phyloP scores from a whole-genome alignment of 1,284 basidiomycete genomes.

The Puccinia triticina region DNA sequence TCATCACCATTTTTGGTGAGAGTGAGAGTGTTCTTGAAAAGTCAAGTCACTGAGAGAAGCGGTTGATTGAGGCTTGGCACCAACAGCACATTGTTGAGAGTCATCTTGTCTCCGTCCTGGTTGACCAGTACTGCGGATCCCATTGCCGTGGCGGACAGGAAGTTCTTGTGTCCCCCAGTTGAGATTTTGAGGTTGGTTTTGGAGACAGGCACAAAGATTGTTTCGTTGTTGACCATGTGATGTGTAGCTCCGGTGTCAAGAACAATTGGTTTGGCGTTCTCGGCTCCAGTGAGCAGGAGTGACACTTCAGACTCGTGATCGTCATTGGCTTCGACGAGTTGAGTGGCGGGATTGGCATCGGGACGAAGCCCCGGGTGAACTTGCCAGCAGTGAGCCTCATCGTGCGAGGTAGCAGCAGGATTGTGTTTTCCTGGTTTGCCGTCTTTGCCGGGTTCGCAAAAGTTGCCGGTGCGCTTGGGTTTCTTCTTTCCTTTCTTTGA shows the following conservation, averaged over 20 bases:
- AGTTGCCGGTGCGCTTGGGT: no score
- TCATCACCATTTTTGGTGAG: not conserved
- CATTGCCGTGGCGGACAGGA: not conserved
- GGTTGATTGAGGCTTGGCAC: not conserved
- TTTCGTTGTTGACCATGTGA: not conserved
- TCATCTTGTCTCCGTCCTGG: not conserved
- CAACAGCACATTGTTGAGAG: not conserved
- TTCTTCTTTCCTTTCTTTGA: no score
- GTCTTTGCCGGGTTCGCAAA: no score
- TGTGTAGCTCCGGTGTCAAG: not conserved
- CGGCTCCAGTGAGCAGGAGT: not conserved
- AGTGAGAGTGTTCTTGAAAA: not conserved
- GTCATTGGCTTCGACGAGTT: not conserved
- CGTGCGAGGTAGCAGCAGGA: not conserved
- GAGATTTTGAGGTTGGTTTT: not conserved
- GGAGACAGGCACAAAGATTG: no score
- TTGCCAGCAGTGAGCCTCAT: not conserved
- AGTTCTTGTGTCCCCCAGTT: not conserved
- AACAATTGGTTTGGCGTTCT: not conserved
- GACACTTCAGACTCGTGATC: not conserved
- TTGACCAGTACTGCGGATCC: not conserved
- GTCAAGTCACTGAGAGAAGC: not conserved
- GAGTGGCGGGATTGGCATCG: not conserved
- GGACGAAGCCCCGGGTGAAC: not conserved
- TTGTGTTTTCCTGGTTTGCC: slow-evolving; percentile 5